These are phyloP conservation scores for Asterionellopsis glacialis DNA, from an alignment of 108 stramenopile species.

Conservation along the genomic window DNA sequence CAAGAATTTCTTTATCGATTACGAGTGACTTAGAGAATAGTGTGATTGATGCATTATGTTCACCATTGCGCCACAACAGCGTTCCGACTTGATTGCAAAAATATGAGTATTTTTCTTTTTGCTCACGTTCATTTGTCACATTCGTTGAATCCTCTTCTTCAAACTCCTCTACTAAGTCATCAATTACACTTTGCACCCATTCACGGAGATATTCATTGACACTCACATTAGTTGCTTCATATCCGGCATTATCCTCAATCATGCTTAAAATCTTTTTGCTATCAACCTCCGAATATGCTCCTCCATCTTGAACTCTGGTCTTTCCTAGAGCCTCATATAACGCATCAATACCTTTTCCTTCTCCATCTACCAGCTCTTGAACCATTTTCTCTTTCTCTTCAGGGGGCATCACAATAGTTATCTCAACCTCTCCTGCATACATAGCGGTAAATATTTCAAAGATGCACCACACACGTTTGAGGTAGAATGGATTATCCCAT, in stretches of 20 bases:
- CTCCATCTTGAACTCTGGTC: background rate
- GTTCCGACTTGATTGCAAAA: background rate
- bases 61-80: background rate
- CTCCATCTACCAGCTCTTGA: background rate
- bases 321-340: background rate
- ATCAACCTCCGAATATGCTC: background rate
- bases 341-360: background rate
- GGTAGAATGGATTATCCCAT: background rate
- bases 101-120: background rate
- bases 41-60: no score
- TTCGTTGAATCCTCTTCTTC: background rate
- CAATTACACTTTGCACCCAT: background rate
- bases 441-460: background rate
- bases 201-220: background rate
- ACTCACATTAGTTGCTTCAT: background rate
- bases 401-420: background rate
- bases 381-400: background rate
- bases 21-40: slow-evolving; percentile 28
- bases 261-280: background rate
- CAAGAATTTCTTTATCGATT: slow-evolving; percentile 16
- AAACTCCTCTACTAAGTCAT: background rate
- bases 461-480: background rate
- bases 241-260: background rate
- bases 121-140: background rate
- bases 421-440: background rate